A percentile compares a stretch with the other conserved stretches of the same genome.
These are phyloP conservation scores for Lipomyces orientalis DNA, from an alignment of 805 yeast genomes.

Conservation along the genomic window DNA sequence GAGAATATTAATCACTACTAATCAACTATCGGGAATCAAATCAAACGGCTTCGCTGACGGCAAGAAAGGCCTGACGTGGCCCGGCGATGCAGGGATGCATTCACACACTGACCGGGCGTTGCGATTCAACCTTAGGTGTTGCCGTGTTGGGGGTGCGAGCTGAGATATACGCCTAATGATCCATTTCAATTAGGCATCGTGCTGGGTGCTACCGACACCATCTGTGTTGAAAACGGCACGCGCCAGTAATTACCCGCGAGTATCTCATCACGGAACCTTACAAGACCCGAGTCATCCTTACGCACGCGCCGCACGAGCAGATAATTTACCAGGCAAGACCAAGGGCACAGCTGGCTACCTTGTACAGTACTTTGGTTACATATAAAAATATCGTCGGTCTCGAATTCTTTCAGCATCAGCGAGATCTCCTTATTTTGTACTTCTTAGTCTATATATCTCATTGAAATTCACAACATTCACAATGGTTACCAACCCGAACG, in stretches of 20 bases:
- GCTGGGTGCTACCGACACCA: background rate
- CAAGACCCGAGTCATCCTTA: background rate
- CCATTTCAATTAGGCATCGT: background rate
- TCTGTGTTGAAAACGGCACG: background rate
- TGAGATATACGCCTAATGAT: constrained; percentile 5
- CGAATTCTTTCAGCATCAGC: background rate
- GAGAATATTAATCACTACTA: too few species aligned
- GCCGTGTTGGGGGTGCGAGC: constrained; percentile 12
- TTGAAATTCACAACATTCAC: background rate
- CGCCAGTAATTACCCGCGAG: background rate
- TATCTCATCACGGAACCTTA: background rate
- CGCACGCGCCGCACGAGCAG: background rate
- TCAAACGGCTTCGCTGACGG: too few species aligned
- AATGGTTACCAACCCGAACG: constrained; percentile 29
- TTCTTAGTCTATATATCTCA: background rate
- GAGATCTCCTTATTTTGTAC: background rate
- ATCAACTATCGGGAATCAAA: too few species aligned
- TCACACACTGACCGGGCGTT: too few species aligned
- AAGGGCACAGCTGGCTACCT: background rate
- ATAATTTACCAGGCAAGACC: background rate
- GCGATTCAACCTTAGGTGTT: background rate
- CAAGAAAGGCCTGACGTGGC: too few species aligned
- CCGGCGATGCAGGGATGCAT: too few species aligned
- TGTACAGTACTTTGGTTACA: background rate
- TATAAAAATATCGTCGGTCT: background rate